Percentiles rank a stretch among this genome's conserved stretches.
phyloP scores from a whole-genome alignment of 306 rosid species.

The Pterocarpus santalinus region DNA sequence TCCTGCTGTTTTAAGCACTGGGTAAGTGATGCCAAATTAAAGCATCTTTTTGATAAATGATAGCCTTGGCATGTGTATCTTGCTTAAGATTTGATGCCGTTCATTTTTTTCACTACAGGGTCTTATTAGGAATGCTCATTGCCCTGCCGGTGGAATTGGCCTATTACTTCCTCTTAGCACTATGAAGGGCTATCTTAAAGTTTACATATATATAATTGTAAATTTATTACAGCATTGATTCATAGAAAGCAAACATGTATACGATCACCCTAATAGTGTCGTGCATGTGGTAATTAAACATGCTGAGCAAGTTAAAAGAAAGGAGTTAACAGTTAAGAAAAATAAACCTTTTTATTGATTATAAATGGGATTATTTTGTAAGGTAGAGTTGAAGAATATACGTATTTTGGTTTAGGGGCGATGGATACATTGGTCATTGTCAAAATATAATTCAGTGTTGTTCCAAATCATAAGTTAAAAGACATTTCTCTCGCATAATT shows the following conservation, averaged over 20 bases:
- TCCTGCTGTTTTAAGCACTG: constrained; percentile 88
- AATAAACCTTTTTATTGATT: too few relatives aligned
- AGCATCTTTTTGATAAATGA: constrained; percentile 27
- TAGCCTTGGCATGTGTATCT: background rate
- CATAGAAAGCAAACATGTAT: background rate
- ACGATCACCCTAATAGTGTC: background rate
- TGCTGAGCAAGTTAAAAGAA: background rate
- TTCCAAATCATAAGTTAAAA: too few relatives aligned
- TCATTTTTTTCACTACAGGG: constrained; percentile 61
- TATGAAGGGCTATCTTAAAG: constrained; percentile 46
- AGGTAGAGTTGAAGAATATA: too few relatives aligned
- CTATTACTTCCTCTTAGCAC: constrained; percentile 77
- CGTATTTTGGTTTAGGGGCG: too few relatives aligned
- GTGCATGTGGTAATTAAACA: background rate
- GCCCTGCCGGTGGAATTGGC: constrained; percentile 86
- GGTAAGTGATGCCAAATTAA: constrained; percentile 55
- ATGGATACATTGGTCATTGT: too few relatives aligned
- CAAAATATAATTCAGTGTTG: too few relatives aligned
- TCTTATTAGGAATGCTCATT: constrained; percentile 83
- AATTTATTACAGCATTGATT: background rate
- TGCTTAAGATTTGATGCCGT: constrained; percentile 41
- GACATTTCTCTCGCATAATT: too few relatives aligned
- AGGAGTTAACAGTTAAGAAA: background rate
- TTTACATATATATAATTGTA: constrained; percentile 4
- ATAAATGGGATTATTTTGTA: too few relatives aligned